phyloP scores from a whole-genome alignment of 169 alveolate genomes.

The Plasmodium malariae region DNA sequence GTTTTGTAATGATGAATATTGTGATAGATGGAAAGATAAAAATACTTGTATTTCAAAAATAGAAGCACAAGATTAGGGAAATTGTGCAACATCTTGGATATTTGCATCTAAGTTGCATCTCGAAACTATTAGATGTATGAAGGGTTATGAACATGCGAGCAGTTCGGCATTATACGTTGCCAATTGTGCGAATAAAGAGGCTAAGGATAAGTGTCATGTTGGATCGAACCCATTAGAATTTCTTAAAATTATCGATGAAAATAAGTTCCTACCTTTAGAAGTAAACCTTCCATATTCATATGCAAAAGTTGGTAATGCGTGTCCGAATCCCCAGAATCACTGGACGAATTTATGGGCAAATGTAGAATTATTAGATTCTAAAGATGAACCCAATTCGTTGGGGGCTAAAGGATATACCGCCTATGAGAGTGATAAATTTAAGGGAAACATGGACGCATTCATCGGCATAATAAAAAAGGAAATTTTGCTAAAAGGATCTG shows the following conservation, averaged over 20 bases:
- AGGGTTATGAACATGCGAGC: slow-evolving; percentile 5
- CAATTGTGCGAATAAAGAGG: not conserved
- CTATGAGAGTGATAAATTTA: not conserved
- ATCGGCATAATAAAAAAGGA: slow-evolving; percentile 28
- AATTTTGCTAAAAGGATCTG: slow-evolving; percentile 62
- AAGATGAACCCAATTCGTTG: not conserved
- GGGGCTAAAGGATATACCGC: not conserved
- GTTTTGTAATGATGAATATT: slow-evolving; percentile 5
- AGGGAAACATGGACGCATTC: slow-evolving; percentile 16
- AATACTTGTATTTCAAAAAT: slow-evolving; percentile 5
- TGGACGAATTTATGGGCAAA: not conserved
- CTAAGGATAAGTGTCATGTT: not conserved
- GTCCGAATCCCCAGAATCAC: not conserved
- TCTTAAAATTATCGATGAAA: not conserved
- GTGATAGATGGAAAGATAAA: slow-evolving; percentile 16
- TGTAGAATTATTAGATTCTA: not conserved
- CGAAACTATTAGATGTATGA: slow-evolving; percentile 4
- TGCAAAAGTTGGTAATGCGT: not conserved
- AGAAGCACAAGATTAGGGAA: not conserved
- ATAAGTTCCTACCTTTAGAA: slow-evolving; percentile 1
- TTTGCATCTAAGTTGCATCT: slow-evolving; percentile 1
- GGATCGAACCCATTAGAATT: not conserved
- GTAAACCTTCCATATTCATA: not conserved
- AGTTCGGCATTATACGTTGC: slow-evolving; percentile 9
- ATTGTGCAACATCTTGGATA: slow-evolving; percentile 17